Percentiles rank a stretch among this genome's conserved stretches.
Conservation (phyloP, 2,329 filamentous ascomycete genomes). For the Zelopaecilomyces penicillatus region DNA sequence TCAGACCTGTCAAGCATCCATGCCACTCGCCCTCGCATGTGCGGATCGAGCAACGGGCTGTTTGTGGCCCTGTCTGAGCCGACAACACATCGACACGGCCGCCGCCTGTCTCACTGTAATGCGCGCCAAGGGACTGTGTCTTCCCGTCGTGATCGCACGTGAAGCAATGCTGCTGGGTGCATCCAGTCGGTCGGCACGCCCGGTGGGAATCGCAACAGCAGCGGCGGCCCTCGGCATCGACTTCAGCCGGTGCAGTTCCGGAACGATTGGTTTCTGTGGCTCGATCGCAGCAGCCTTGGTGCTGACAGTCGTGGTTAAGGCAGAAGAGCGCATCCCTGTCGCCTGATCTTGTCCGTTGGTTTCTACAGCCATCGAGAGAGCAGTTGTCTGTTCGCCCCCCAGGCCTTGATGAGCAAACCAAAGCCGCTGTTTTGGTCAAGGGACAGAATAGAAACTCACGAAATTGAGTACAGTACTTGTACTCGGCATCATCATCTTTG, state of each 20-base stretch:
- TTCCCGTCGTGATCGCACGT: slow-evolving; percentile 16
- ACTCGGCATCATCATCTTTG: slow-evolving; percentile 12
- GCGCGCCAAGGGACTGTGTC: slow-evolving; percentile 19
- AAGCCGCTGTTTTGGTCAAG: too few relatives aligned
- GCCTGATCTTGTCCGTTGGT: slow-evolving; percentile 11
- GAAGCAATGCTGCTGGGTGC: slow-evolving; percentile 17
- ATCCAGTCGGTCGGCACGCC: slow-evolving; percentile 15
- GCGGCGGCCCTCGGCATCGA: slow-evolving; percentile 10
- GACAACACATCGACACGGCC: slow-evolving; percentile 12
- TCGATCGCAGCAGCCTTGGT: slow-evolving; percentile 14
- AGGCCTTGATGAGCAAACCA: slow-evolving; percentile 1
- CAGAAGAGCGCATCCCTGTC: slow-evolving; percentile 18
- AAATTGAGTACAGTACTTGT: slow-evolving; percentile 18
- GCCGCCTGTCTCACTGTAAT: slow-evolving; percentile 20
- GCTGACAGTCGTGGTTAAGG: slow-evolving; percentile 19
- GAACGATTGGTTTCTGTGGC: slow-evolving; percentile 3
- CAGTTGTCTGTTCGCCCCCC: slow-evolving; percentile 18
- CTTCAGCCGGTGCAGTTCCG: slow-evolving; percentile 13
- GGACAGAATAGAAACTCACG: slow-evolving; percentile 10
- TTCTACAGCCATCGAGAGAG: slow-evolving; percentile 14
- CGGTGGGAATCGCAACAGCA: slow-evolving; percentile 23
- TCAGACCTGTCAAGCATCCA: slow-evolving; percentile 15
- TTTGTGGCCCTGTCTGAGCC: too few relatives aligned
- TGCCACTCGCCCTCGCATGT: slow-evolving; percentile 10
- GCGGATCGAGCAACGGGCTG: background rate